Conservation (phyloP, 2,329 filamentous ascomycete genomes). For the Trichophyton equinum region DNA sequence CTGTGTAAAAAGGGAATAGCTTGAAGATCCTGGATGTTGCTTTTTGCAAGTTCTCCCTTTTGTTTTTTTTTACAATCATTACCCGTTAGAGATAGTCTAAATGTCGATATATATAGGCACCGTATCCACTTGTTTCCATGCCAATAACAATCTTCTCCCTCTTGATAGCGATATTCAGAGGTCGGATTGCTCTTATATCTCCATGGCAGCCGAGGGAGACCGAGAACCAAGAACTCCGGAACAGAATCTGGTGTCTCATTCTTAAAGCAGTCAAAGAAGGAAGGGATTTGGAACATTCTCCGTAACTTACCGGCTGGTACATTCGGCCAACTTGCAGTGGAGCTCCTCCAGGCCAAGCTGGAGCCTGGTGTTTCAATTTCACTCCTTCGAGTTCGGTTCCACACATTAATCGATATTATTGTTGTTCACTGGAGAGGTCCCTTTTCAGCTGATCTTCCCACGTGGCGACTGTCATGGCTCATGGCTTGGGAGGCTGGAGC, state of each 20-base stretch:
- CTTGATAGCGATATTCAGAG: neutral
- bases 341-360: neutral
- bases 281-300: neutral
- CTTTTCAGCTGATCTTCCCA: neutral
- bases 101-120: neutral
- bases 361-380: constrained; percentile 1
- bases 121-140: neutral
- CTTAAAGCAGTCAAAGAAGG: neutral
- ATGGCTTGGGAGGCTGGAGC: neutral
- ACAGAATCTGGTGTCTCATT: neutral
- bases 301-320: neutral
- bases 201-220: neutral
- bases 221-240: neutral
- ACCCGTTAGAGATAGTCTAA: neutral
- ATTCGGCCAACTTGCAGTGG: neutral
- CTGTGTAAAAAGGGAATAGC: no score
- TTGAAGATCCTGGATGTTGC: no score
- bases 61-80: no score
- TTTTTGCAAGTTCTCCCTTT: no score
- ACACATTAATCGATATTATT: neutral
- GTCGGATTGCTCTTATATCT: neutral
- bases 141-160: neutral
- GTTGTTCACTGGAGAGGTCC: neutral
- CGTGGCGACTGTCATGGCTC: neutral
- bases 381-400: neutral